Conservation (phyloP, 2,329 filamentous ascomycete genomes). For the Aureobasidium sp. region DNA sequence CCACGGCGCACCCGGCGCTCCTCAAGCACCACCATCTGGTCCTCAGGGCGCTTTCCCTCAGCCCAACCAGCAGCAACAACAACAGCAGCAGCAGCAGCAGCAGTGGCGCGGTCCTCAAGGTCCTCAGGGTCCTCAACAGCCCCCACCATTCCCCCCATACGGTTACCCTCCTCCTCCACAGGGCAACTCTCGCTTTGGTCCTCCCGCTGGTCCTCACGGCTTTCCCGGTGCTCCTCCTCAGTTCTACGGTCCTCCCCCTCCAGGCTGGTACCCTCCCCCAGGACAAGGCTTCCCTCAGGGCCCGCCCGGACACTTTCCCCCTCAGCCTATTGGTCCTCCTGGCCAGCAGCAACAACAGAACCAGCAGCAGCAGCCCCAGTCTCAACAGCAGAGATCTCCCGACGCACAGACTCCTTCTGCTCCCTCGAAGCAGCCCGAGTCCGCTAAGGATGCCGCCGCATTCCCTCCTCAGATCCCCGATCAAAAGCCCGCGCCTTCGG, state of each 20-base stretch:
- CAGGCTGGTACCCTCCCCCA: conserved; percentile 65
- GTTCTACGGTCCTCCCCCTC: conserved; percentile 40
- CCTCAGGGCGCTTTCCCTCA: conserved; percentile 24
- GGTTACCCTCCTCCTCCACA: conserved; percentile 34
- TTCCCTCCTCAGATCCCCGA: conserved; percentile 17
- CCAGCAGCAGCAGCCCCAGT: conserved; percentile 11
- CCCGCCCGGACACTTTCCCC: conserved; percentile 36
- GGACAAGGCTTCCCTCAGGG: conserved; percentile 50
- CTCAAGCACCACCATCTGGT: background rate
- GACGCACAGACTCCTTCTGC: conserved; percentile 21
- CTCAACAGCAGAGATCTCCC: conserved; percentile 9
- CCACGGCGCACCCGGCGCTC: conserved; percentile 10
- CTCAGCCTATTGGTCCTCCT: conserved; percentile 46
- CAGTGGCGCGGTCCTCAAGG: conserved; percentile 24
- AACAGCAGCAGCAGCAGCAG: conserved; percentile 15
- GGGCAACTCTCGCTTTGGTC: conserved; percentile 37
- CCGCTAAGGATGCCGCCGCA: conserved; percentile 15
- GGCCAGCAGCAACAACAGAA: conserved; percentile 22
- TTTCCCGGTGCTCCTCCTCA: conserved; percentile 47
- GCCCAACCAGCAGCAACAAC: conserved; percentile 24
- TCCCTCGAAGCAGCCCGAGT: conserved; percentile 25
- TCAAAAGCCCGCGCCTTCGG: conserved; percentile 25
- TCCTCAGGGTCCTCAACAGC: conserved; percentile 17
- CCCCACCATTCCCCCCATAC: conserved; percentile 27
- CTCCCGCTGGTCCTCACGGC: conserved; percentile 33